These are phyloP conservation scores for Parsonsia alboflavescens DNA, from an alignment of 257 asterid species.

Conservation along the genomic window DNA sequence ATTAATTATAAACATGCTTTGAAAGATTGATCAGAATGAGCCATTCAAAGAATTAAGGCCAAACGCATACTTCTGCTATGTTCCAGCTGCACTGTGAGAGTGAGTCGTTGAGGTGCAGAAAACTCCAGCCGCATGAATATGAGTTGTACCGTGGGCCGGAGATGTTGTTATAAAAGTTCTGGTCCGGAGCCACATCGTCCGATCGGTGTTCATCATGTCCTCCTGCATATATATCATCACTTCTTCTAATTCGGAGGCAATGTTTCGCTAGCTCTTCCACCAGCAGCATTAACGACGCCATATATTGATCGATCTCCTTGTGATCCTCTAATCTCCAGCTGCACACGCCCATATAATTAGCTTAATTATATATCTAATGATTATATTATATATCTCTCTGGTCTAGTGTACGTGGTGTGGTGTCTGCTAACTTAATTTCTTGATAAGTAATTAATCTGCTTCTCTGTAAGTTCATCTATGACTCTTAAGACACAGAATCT, in stretches of 20 bases:
- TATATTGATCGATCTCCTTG: not conserved
- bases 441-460: too few relatives aligned
- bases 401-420: too few relatives aligned
- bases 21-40: too few relatives aligned
- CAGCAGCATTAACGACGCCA: slow-evolving; percentile 27
- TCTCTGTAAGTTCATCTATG: not conserved
- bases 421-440: too few relatives aligned
- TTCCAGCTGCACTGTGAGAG: not conserved
- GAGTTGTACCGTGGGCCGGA: not conserved
- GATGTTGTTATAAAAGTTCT: too few relatives aligned
- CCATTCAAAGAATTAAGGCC: too few relatives aligned
- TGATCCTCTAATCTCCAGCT: not conserved
- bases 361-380: not conserved
- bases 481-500: not conserved
- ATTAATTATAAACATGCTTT: too few relatives aligned
- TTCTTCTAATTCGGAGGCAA: not conserved
- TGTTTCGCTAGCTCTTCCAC: slow-evolving; percentile 11
- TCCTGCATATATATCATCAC: not conserved
- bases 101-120: not conserved
- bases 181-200: not conserved
- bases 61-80: too few relatives aligned
- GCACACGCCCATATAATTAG: not conserved
- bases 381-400: too few relatives aligned
- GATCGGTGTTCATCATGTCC: not conserved
- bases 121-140: not conserved